phyloP scores from a whole-genome alignment of 805 yeast genomes.

The Lachancea sp. region DNA sequence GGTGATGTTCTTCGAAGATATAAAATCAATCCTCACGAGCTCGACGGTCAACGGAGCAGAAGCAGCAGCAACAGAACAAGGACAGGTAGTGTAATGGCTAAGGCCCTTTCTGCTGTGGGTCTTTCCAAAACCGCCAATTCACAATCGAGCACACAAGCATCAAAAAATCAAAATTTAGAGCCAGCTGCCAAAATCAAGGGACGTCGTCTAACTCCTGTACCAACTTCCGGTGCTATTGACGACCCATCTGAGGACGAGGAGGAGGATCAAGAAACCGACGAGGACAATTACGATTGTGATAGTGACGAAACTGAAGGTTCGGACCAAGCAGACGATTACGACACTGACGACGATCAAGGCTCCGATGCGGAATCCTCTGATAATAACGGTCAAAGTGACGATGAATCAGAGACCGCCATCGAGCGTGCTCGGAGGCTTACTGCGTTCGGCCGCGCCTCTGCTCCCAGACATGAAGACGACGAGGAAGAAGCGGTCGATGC shows the following conservation, averaged over 20 bases:
- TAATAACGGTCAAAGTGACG: slow-evolving; percentile 25
- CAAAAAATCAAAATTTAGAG: background rate
- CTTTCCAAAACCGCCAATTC: slow-evolving; percentile 28
- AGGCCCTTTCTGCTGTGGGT: slow-evolving; percentile 53
- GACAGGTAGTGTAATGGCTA: slow-evolving; percentile 37
- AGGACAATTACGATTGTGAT: background rate
- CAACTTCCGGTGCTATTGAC: slow-evolving; percentile 1
- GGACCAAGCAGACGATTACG: slow-evolving; percentile 19
- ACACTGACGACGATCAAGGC: slow-evolving; percentile 11
- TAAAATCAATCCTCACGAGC: slow-evolving; percentile 53
- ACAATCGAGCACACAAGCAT: background rate
- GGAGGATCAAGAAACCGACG: slow-evolving; percentile 9
- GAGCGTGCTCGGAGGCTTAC: slow-evolving; percentile 59
- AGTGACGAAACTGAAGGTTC: slow-evolving; percentile 19
- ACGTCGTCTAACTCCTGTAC: slow-evolving; percentile 11
- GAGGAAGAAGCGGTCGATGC: slow-evolving; percentile 35
- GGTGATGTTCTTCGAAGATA: slow-evolving; percentile 89
- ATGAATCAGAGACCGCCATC: slow-evolving; percentile 51
- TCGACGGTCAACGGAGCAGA: slow-evolving; percentile 5
- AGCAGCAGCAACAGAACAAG: slow-evolving; percentile 5
- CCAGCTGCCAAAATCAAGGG: slow-evolving; percentile 2
- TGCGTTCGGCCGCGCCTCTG: slow-evolving; percentile 43
- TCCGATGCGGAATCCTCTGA: slow-evolving; percentile 16
- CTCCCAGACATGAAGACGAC: slow-evolving; percentile 39
- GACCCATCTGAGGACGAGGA: slow-evolving; percentile 4